Conservation (phyloP, 1,139 yeast genomes). For the Pichia sp. region DNA sequence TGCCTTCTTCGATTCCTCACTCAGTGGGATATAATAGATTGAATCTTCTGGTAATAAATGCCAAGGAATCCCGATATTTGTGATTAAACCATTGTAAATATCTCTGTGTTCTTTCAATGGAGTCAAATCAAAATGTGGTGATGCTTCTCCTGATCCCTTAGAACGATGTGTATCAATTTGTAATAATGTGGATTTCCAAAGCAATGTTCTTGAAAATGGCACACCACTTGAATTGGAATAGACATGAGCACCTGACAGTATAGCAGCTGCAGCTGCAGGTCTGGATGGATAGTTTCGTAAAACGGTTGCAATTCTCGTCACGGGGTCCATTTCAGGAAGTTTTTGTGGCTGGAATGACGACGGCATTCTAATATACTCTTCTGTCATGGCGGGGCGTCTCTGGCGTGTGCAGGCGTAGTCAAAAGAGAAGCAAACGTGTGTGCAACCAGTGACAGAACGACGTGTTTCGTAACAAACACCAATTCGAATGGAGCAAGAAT, state of each 20-base stretch:
- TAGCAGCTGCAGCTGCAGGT: conserved; percentile 15
- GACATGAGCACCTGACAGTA: conserved; percentile 14
- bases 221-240: conserved; percentile 7
- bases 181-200: conserved; percentile 23
- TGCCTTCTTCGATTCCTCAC: neutral
- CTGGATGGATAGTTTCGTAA: conserved; percentile 12
- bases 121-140: conserved; percentile 10
- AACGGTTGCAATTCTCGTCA: conserved; percentile 6
- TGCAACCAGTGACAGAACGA: no score
- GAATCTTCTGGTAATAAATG: conserved; percentile 18
- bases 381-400: neutral
- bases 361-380: neutral
- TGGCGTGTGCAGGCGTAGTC: neutral
- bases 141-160: neutral
- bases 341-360: conserved; percentile 3
- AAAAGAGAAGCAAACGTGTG: no score
- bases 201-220: conserved; percentile 21
- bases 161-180: conserved; percentile 16
- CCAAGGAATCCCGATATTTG: conserved; percentile 19
- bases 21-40: conserved; percentile 9
- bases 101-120: conserved; percentile 12
- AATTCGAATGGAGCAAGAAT: no score
- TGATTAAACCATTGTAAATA: conserved; percentile 4
- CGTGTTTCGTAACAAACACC: no score
- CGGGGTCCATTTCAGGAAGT: conserved; percentile 1